Conservation (phyloP, 2,329 filamentous ascomycete genomes). For the Bipolaris oryzae region DNA sequence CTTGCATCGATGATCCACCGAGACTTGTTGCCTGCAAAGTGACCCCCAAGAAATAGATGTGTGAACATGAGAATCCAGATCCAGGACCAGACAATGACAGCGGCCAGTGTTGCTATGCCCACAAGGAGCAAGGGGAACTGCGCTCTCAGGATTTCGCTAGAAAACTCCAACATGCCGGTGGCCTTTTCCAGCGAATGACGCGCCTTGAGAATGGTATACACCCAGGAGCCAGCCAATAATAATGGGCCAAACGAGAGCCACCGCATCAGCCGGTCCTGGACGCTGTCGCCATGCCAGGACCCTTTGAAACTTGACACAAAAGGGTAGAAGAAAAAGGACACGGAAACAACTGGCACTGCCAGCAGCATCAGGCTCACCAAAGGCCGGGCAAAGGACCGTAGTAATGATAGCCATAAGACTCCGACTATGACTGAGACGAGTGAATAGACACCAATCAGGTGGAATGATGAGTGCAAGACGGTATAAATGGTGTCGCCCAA, state of each 20-base stretch:
- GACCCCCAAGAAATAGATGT: slow-evolving; percentile 90
- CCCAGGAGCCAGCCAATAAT: slow-evolving; percentile 75
- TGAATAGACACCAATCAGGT: slow-evolving; percentile 89
- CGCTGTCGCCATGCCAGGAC: slow-evolving; percentile 70
- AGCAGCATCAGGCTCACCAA: slow-evolving; percentile 81
- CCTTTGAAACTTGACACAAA: slow-evolving; percentile 89
- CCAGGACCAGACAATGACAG: slow-evolving; percentile 91
- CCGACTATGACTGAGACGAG: slow-evolving; percentile 88
- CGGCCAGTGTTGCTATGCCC: slow-evolving; percentile 76
- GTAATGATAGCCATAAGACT: slow-evolving; percentile 84
- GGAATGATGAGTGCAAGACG: slow-evolving; percentile 82
- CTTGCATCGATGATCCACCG: slow-evolving; percentile 84
- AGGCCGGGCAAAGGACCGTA: slow-evolving; percentile 86
- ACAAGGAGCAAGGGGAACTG: slow-evolving; percentile 82
- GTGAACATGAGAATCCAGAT: slow-evolving; percentile 97
- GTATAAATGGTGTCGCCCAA: slow-evolving; percentile 95
- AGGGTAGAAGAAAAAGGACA: slow-evolving; percentile 90
- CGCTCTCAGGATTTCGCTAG: slow-evolving; percentile 82
- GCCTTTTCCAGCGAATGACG: slow-evolving; percentile 82
- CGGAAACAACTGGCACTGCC: slow-evolving; percentile 82
- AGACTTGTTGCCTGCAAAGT: slow-evolving; percentile 62
- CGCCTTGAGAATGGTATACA: slow-evolving; percentile 80
- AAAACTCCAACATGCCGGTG: slow-evolving; percentile 89
- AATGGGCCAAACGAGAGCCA: slow-evolving; percentile 82
- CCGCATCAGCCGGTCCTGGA: slow-evolving; percentile 91